Conservation (phyloP, 2,329 filamentous ascomycete genomes). For the Penicillium sp. region DNA sequence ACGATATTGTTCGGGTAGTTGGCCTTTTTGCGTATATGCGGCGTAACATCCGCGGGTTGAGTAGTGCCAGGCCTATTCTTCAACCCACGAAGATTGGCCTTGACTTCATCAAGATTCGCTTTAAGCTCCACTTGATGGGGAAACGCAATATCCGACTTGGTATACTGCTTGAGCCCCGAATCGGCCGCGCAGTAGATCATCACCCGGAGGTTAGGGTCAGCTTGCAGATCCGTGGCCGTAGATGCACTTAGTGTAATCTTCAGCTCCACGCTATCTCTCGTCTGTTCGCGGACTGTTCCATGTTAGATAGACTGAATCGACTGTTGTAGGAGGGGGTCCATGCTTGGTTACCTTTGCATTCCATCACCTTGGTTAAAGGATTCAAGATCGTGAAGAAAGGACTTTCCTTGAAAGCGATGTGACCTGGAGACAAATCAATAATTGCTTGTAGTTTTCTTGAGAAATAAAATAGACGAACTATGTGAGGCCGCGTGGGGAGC, state of each 20-base stretch:
- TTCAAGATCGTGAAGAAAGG: conserved; percentile 79
- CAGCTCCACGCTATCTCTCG: conserved; percentile 62
- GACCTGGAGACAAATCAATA: conserved; percentile 47
- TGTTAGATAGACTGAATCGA: conserved; percentile 24
- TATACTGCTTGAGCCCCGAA: conserved; percentile 59
- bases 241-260: conserved; percentile 61
- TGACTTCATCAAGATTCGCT: conserved; percentile 84
- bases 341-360: conserved; percentile 69
- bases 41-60: conserved; percentile 87
- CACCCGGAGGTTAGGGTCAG: conserved; percentile 67
- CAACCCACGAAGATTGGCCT: conserved; percentile 88
- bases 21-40: conserved; percentile 67
- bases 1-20: conserved; percentile 76
- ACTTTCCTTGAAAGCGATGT: conserved; percentile 69
- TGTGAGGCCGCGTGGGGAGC: conserved; percentile 34
- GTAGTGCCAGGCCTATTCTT: conserved; percentile 98
- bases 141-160: conserved; percentile 74
- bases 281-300: conserved; percentile 59
- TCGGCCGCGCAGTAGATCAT: conserved; percentile 83
- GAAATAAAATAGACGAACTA: conserved; percentile 29
- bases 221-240: conserved; percentile 59
- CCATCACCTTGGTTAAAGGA: conserved; percentile 65
- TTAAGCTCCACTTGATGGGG: conserved; percentile 92
- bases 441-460: conserved; percentile 6
- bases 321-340: not conserved